A percentile compares a stretch with the other conserved stretches of the same genome.
phyloP scores from a whole-genome alignment of 768 basidiomycete species.

The Agaricus blazei region DNA sequence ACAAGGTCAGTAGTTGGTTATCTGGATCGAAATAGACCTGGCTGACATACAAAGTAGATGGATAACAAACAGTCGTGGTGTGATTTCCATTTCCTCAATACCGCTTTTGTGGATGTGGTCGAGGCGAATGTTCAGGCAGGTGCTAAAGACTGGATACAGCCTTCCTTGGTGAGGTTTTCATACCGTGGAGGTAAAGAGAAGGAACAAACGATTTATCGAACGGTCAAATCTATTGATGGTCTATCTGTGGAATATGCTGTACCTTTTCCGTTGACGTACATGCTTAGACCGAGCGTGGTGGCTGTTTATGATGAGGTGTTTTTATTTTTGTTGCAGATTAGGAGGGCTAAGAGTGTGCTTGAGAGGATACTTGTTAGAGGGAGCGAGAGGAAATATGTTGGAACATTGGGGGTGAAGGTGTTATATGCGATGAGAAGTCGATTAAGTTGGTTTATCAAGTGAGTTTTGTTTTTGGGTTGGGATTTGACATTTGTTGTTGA shows the following conservation, averaged over 20 bases:
- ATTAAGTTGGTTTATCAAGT: conserved; percentile 85
- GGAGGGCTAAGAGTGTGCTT: conserved; percentile 64
- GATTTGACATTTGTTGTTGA: not conserved
- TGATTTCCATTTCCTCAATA: conserved; percentile 83
- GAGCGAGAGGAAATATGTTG: conserved; percentile 27
- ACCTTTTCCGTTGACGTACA: conserved; percentile 77
- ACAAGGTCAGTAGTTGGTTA: conserved; percentile 43
- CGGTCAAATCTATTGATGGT: conserved; percentile 61
- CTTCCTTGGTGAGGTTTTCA: conserved; percentile 67
- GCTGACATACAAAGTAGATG: conserved; percentile 44
- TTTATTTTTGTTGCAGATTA: conserved; percentile 66
- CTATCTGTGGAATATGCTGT: conserved; percentile 74
- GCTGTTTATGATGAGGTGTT: conserved; percentile 65
- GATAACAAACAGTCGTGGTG: conserved; percentile 67
- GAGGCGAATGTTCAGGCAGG: conserved; percentile 37
- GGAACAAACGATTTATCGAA: conserved; percentile 40
- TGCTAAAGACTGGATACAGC: conserved; percentile 54
- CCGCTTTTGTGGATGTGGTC: conserved; percentile 65
- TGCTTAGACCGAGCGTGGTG: conserved; percentile 55
- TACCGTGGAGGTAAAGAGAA: conserved; percentile 50
- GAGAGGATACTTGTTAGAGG: conserved; percentile 66
- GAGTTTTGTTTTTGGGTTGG: conserved; percentile 24
- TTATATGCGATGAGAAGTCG: conserved; percentile 76
- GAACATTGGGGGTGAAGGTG: conserved; percentile 48
- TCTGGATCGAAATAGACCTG: not conserved